Evolutionary conservation across 441 rosid genomes (phyloP), one percentile per base, ranked within the genome.

Genomic region (Macaranga tanarius): DNA sequence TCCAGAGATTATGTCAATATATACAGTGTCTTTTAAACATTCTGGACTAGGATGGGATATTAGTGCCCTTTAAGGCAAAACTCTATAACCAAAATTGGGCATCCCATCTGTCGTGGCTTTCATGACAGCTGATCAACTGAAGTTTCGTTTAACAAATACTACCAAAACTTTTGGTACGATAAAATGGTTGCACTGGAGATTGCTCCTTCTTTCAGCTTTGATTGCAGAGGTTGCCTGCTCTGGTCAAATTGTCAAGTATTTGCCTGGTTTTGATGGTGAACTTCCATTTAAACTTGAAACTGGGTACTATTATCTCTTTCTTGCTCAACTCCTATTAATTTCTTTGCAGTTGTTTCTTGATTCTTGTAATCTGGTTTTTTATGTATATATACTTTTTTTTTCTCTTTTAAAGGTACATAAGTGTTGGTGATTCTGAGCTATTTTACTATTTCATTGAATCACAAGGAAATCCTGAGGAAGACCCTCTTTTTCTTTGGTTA

Each of bases 261-360:
- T 85, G 4, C 88, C 89, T 9, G 89, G 89, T 2, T 83, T 57
- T 62, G 75, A 73, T 26, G 89, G 87, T 2, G 73, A 65, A 40
- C 87, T 86, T 28, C 89, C 89, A 1, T 86, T 86, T 70, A 77
- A 61, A 38, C 82, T 86, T 3, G 87, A 86, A 82, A 86, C 89
- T 1, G 89, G 89, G 89, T 85, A n/a, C 15, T 59, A 16, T 11
- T 15, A n/a, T 13, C 38, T 31, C 38, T 31, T 31, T 31, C 38
- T 64, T 2, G 0, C 62, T 11, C 45, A 28, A 5, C 16, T 42
- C 22, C 47, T n/a, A 2, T 20, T 1, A 17, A 9, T 34, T 20
- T 15, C 3, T 9, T 16, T 0, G 26, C 7, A 34, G 6, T 8
- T 34, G 10, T 0, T 31, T 31, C 3, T 38, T 7, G 44, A 34